These are phyloP conservation scores for Acanthamoeba castellanii DNA, from an alignment of 208 protist genomes.

Conservation along the genomic window DNA sequence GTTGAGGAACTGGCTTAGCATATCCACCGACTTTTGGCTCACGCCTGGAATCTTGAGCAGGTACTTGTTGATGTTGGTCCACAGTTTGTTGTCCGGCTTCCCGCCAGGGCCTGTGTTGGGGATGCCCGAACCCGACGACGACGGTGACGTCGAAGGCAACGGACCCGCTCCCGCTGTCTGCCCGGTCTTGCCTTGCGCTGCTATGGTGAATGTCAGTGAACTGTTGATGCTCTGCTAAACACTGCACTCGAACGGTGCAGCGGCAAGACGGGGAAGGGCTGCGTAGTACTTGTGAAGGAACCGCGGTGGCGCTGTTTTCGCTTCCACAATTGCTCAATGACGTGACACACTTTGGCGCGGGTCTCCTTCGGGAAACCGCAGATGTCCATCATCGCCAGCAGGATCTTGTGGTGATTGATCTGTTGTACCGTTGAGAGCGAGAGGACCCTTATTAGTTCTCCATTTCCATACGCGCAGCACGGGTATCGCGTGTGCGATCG, in stretches of 20 bases:
- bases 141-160: not conserved
- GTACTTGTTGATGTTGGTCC: constrained; percentile 57
- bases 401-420: constrained; percentile 76
- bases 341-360: constrained; percentile 55
- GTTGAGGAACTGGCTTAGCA: constrained; percentile 11
- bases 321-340: constrained; percentile 66
- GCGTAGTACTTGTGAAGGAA: not conserved
- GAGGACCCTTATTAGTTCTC: too few relatives aligned
- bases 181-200: not conserved
- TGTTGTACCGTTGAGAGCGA: not conserved
- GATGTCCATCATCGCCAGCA: constrained; percentile 64
- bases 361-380: constrained; percentile 74
- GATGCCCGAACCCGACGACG: not conserved
- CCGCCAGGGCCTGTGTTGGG: not conserved
- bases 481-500: too few relatives aligned
- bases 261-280: too few relatives aligned
- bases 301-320: not conserved
- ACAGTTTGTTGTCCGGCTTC: constrained; percentile 19
- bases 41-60: constrained; percentile 40
- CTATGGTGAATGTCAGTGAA: not conserved
- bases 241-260: too few relatives aligned
- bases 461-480: too few relatives aligned
- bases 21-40: constrained; percentile 12
- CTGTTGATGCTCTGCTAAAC: too few relatives aligned
- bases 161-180: not conserved